Percentiles rank a stretch among this genome's conserved stretches.
Conservation (phyloP, 2,329 filamentous ascomycete species). For the Fusarium compactum region DNA sequence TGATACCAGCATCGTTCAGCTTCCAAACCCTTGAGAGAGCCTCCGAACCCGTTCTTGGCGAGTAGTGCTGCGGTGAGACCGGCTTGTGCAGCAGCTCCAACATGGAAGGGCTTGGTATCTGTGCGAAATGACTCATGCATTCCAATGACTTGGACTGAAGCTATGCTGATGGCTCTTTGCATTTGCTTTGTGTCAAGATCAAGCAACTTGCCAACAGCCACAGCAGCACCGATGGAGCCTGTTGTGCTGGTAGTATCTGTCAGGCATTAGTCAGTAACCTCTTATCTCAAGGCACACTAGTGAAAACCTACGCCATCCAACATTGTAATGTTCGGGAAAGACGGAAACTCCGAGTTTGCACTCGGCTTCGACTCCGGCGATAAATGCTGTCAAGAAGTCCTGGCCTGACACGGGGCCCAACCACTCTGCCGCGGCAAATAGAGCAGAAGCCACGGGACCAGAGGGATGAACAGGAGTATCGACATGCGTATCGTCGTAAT, state of each 20-base stretch:
- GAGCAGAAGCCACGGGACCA: conserved; percentile 3
- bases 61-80: conserved; percentile 3
- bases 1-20: conserved; percentile 7
- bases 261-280: background rate
- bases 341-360: conserved; percentile 8
- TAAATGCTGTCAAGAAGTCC: conserved; percentile 2
- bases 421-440: conserved; percentile 4
- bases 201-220: background rate
- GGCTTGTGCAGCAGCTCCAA: conserved; percentile 3
- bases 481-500: conserved; percentile 2
- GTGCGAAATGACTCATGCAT: conserved; percentile 7
- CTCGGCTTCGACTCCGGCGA: background rate
- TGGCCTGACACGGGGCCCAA: background rate
- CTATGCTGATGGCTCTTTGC: conserved; percentile 6
- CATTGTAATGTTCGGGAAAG: conserved; percentile 3
- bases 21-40: background rate
- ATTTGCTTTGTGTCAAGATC: background rate
- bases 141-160: conserved; percentile 5
- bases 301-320: conserved; percentile 4
- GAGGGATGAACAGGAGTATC: conserved; percentile 11
- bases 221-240: conserved; percentile 3
- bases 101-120: conserved; percentile 9
- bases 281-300: too few species aligned
- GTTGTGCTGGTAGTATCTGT: conserved; percentile 7
- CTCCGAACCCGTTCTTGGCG: conserved; percentile 6